A percentile compares a stretch with the other conserved stretches of the same genome.
Conservation (phyloP, 2,329 filamentous ascomycete genomes). For the Pyrenophora teres region DNA sequence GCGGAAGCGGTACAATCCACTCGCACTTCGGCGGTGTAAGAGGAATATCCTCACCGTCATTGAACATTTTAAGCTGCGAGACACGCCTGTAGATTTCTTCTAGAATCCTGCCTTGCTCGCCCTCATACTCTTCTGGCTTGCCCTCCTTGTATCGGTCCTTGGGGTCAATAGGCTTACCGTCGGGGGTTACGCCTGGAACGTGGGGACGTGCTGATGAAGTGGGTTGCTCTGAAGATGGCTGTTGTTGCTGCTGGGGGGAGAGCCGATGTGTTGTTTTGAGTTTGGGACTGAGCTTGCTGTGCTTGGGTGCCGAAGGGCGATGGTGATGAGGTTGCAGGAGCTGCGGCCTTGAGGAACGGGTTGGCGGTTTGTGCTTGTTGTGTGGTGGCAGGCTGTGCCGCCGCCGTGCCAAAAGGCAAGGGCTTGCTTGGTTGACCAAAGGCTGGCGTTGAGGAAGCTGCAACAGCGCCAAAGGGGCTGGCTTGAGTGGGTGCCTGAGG, state of each 20-base stretch:
- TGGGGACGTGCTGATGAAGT: conserved; percentile 14
- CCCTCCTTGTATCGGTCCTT: conserved; percentile 63
- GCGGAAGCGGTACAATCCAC: conserved; percentile 49
- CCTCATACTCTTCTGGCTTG: conserved; percentile 61
- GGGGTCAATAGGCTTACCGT: conserved; percentile 28
- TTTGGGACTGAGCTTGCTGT: conserved; percentile 67
- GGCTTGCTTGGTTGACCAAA: conserved; percentile 45
- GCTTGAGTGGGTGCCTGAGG: conserved; percentile 8
- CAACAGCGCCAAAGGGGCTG: conserved; percentile 25
- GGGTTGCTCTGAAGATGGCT: conserved; percentile 57
- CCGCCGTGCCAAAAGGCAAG: conserved; percentile 25
- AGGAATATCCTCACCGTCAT: conserved; percentile 72
- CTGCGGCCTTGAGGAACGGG: conserved; percentile 27
- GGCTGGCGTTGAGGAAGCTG: conserved; percentile 25
- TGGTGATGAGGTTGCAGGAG: conserved; percentile 11
- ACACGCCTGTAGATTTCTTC: conserved; percentile 69
- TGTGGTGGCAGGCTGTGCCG: conserved; percentile 7
- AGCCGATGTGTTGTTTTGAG: conserved; percentile 52
- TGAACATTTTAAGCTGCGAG: conserved; percentile 68
- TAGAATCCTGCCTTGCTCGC: conserved; percentile 57
- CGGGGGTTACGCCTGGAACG: conserved; percentile 9
- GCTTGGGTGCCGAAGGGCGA: conserved; percentile 23
- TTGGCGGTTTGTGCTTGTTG: conserved; percentile 18
- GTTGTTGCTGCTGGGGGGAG: conserved; percentile 6
- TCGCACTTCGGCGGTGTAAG: conserved; percentile 77